phyloP scores from a whole-genome alignment of 139 green algal genomes.

The Trebouxia sp. region DNA sequence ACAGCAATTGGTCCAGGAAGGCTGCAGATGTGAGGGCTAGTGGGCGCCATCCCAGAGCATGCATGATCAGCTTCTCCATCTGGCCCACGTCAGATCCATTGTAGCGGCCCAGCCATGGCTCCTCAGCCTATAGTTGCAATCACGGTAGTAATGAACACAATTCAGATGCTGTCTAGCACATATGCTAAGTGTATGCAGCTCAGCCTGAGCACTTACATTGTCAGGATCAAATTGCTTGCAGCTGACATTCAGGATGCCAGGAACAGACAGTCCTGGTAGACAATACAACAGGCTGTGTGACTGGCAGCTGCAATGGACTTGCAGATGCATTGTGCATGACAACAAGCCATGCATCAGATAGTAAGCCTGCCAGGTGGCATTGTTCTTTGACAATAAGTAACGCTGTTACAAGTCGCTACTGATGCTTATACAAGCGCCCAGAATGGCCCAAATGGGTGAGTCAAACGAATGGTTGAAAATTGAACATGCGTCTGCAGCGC shows the following conservation, averaged over 20 bases:
- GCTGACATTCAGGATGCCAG: background rate
- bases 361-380: too few relatives aligned
- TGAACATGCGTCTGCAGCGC: background rate
- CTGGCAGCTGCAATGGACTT: too few relatives aligned
- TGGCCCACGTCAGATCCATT: background rate
- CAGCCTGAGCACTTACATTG: background rate
- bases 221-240: background rate
- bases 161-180: background rate
- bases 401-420: too few relatives aligned
- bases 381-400: too few relatives aligned
- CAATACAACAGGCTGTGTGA: background rate
- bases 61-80: slow-evolving; percentile 29
- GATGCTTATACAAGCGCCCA: background rate
- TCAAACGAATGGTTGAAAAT: background rate
- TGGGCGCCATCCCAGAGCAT: background rate
- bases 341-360: too few relatives aligned
- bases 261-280: background rate
- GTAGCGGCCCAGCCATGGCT: slow-evolving; percentile 10
- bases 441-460: background rate
- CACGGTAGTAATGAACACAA: background rate
- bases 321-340: too few relatives aligned
- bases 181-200: background rate
- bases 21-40: background rate
- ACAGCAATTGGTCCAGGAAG: slow-evolving; percentile 26
- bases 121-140: background rate